Conservation (phyloP, 257 asterid species). For the Solanum chiquidenum region DNA sequence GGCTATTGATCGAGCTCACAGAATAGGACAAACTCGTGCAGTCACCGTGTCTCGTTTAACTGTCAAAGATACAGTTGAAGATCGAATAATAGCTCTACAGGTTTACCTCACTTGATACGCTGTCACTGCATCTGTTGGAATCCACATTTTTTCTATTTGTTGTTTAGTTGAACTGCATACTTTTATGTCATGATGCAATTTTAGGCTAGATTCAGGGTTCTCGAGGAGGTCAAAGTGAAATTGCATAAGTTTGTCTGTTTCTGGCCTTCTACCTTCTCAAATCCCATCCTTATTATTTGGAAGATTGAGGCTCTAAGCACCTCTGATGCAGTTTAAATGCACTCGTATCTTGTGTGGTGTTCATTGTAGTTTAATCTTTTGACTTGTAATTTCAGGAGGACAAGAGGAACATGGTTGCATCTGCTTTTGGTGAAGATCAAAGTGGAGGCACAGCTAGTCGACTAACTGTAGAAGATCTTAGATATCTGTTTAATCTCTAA, state of each 20-base stretch:
- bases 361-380: neutral
- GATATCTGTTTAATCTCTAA: constrained; percentile 43
- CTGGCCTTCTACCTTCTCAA: neutral
- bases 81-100: constrained; percentile 93
- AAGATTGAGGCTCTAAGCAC: neutral
- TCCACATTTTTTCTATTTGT: neutral
- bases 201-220: neutral
- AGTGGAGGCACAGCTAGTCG: constrained; percentile 60
- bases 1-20: constrained; percentile 96
- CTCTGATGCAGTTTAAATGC: neutral
- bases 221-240: neutral
- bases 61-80: constrained; percentile 84
- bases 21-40: constrained; percentile 93
- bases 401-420: constrained; percentile 95
- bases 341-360: neutral
- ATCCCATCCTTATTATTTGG: neutral
- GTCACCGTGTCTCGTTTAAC: constrained; percentile 90
- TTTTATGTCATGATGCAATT: neutral
- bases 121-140: neutral
- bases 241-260: neutral
- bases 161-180: neutral
- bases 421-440: constrained; percentile 94
- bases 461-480: constrained; percentile 65
- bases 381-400: constrained; percentile 52
- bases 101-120: constrained; percentile 19